Conservation (phyloP, 306 rosid genomes). For the Rosa multiflora region DNA sequence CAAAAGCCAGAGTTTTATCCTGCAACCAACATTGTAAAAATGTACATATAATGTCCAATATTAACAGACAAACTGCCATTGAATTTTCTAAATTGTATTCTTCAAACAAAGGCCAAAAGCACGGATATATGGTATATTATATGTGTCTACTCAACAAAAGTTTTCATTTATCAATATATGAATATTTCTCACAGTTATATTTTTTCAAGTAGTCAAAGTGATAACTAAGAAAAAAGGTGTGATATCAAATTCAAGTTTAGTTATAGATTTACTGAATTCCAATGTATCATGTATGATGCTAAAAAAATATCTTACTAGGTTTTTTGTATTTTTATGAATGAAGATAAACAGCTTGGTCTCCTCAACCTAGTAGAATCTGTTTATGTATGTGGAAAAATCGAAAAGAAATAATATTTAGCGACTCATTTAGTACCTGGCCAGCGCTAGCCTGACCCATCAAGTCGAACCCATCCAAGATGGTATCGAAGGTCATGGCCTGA, state of each 20-base stretch:
- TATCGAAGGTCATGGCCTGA: conserved; percentile 82
- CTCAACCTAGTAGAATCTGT: too few species aligned
- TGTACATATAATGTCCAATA: neutral
- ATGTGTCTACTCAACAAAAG: too few species aligned
- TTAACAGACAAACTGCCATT: neutral
- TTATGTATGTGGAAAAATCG: too few species aligned
- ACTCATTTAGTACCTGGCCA: conserved; percentile 56
- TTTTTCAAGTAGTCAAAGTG: too few species aligned
- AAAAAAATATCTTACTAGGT: too few species aligned
- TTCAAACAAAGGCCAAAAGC: neutral
- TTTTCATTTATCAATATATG: too few species aligned
- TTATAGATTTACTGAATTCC: neutral
- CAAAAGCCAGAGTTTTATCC: conserved; percentile 94
- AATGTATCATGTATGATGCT: neutral
- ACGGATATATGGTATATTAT: too few species aligned
- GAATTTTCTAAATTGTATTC: neutral
- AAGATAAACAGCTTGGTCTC: too few species aligned
- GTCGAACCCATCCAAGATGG: conserved; percentile 68
- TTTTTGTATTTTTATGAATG: too few species aligned
- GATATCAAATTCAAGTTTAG: neutral
- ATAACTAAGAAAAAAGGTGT: too few species aligned
- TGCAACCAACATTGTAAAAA: conserved; percentile 28
- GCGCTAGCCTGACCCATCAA: conserved; percentile 91
- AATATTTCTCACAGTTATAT: too few species aligned
- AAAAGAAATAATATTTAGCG: neutral